Conservation (phyloP, 805 yeast species). For the Tetrapisispora iriomotensis region DNA sequence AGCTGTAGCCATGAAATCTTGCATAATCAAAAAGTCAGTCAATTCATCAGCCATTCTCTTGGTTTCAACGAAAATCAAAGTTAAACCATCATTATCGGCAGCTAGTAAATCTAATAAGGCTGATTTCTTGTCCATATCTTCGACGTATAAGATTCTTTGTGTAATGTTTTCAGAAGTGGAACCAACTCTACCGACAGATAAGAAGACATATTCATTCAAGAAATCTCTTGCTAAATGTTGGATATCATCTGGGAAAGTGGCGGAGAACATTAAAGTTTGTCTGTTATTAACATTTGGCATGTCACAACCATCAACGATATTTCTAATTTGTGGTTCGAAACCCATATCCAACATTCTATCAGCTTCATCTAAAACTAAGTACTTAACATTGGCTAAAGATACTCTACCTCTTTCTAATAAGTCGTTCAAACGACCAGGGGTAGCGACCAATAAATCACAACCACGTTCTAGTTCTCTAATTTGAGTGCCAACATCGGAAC, state of each 20-base stretch:
- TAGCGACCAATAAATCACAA: conserved; percentile 92
- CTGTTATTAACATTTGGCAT: conserved; percentile 89
- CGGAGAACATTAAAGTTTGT: conserved; percentile 97
- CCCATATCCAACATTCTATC: conserved; percentile 99
- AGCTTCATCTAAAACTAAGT: conserved; percentile 95
- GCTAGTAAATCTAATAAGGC: conserved; percentile 81
- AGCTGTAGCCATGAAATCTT: conserved; percentile 93
- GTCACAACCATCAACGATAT: conserved; percentile 94
- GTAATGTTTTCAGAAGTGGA: conserved; percentile 98
- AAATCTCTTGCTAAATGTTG: conserved; percentile 96
- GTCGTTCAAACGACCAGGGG: conserved; percentile 98
- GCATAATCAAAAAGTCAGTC: conserved; percentile 82
- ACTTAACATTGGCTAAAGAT: conserved; percentile 81
- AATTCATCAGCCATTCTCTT: conserved; percentile 97
- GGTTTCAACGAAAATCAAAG: conserved; percentile 94
- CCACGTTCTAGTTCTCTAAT: conserved; percentile 84
- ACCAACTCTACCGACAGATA: conserved; percentile 98
- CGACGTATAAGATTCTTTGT: conserved; percentile 86
- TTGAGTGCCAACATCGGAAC: conserved; percentile 88
- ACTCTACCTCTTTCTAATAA: conserved; percentile 90
- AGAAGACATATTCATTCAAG: conserved; percentile 88
- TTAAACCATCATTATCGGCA: conserved; percentile 71
- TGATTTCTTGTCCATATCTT: conserved; percentile 84
- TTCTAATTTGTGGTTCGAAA: conserved; percentile 98
- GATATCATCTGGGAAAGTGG: conserved; percentile 97